Base-by-base conservation (phyloP, 208 protist species). In the Tetramitus jugosus region DNA sequence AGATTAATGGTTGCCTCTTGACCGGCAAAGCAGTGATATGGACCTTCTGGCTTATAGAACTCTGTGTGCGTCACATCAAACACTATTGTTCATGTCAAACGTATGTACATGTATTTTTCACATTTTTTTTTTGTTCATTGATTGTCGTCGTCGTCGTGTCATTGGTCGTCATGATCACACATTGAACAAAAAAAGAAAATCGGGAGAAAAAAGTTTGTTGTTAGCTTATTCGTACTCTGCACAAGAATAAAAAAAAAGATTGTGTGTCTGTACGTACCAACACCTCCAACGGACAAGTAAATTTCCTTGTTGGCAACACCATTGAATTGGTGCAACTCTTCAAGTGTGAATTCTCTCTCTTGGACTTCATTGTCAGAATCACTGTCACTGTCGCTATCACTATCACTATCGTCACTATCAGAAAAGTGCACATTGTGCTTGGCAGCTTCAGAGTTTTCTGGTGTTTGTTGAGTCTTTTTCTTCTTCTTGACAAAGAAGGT, bases 311-410 rank as follows among this genome's bases (percentile, higher is more conserved):
- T 6, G n/a, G 3, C 4, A 43, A 29, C 26, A 35, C 62, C 62
- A 26, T 68, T n/a, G 29, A 37, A 68, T 42, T 42, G 17, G 3
- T 43, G 0, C 29, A 68, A 42, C 42, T 68, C 62, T n/a, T 68
- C 62, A 2, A 68, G 10, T 37, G 62, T 68, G 42, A 29, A 68
- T 68, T 68, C 62, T 68, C 62, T 68, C 29, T 68, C 35, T 42
- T 43, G 35, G 2, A 68, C 31, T 65, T 65, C 60, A 31, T 68
- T 29, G 3, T 68, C 62, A 29, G 2, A 1, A 8, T 68, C 62
- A 43, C 37, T 43, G 1, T 68, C 62, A 29, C n/a, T 37, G 23
- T 65, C 60, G 6, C 33, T 40, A 3, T n/a, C 35, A 40, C 7
- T 20, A 40, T 7, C 8, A 65, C 60, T 65, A 40, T 65, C 35